phyloP scores from a whole-genome alignment of 1,139 yeast genomes.

The Hyphopichia pseudoburtonii region DNA sequence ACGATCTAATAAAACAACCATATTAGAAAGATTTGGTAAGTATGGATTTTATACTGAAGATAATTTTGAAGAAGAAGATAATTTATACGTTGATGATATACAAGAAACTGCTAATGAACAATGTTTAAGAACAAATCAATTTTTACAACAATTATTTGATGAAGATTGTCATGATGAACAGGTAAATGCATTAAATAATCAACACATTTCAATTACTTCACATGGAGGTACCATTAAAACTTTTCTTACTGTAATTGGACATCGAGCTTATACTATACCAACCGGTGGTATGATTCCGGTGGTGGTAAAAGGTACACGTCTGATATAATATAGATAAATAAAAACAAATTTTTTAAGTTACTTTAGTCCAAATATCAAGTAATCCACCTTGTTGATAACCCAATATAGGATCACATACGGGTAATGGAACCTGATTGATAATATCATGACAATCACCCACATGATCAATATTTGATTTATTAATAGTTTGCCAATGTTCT shows the following conservation, averaged over 20 bases:
- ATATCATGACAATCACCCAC: background rate
- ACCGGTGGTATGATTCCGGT: constrained; percentile 63
- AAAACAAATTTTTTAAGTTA: background rate
- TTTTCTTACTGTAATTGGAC: constrained; percentile 51
- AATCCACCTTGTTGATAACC: background rate
- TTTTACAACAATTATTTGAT: constrained; percentile 49
- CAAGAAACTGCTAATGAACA: constrained; percentile 52
- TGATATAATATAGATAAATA: background rate
- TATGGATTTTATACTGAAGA: constrained; percentile 45
- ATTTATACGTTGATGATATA: constrained; percentile 33
- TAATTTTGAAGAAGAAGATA: constrained; percentile 50
- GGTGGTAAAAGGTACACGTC: constrained; percentile 43
- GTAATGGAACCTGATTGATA: constrained; percentile 2
- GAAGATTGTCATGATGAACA: constrained; percentile 18
- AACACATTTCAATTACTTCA: constrained; percentile 50
- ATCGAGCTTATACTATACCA: constrained; percentile 53
- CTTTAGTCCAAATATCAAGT: constrained; percentile 1
- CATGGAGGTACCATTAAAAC: constrained; percentile 65
- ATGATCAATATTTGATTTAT: background rate
- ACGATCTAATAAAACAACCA: constrained; percentile 27
- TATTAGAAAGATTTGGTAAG: constrained; percentile 33
- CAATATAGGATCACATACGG: constrained; percentile 2
- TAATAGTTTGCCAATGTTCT: background rate
- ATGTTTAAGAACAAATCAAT: constrained; percentile 44
- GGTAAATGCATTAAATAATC: constrained; percentile 15